A percentile compares a stretch with the other conserved stretches of the same genome.
These are phyloP conservation scores for Solanum okadae DNA, from an alignment of 257 asterid species.

Conservation along the genomic window DNA sequence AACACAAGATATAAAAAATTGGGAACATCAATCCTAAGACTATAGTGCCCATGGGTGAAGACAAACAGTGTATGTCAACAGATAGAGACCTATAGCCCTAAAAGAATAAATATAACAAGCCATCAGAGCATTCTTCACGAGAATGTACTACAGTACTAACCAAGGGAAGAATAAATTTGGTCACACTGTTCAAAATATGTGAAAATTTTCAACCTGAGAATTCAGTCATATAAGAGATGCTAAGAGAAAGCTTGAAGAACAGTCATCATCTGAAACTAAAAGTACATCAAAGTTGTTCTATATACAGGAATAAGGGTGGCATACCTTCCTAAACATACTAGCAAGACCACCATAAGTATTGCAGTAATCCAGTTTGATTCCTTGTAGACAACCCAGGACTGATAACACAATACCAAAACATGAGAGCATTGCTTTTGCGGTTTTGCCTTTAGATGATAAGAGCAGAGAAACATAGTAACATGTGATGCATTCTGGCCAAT, in stretches of 20 bases:
- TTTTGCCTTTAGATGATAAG: not conserved
- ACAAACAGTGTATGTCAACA: not conserved
- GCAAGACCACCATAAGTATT: slow-evolving; percentile 46
- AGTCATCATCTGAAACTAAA: not conserved
- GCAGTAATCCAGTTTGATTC: slow-evolving; percentile 55
- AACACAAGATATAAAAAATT: not conserved
- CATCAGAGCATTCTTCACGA: not conserved
- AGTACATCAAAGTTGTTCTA: not conserved
- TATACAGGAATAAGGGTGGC: not conserved
- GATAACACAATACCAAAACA: slow-evolving; percentile 7
- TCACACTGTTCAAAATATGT: not conserved
- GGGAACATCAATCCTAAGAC: not conserved
- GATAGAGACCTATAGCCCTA: not conserved
- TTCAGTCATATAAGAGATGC: not conserved
- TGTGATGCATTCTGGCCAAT: not conserved
- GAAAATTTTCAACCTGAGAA: not conserved
- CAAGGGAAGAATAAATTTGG: not conserved
- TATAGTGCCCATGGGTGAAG: not conserved
- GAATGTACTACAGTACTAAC: not conserved
- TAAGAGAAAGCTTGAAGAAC: not conserved
- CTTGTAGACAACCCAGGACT: slow-evolving; percentile 76
- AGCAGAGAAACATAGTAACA: not conserved
- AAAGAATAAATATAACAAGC: not conserved
- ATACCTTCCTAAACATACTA: slow-evolving; percentile 77
- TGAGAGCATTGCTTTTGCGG: not conserved